Base-by-base conservation (phyloP, 1,284 basidiomycete genomes). In the Ceratobasidium sp. region DNA sequence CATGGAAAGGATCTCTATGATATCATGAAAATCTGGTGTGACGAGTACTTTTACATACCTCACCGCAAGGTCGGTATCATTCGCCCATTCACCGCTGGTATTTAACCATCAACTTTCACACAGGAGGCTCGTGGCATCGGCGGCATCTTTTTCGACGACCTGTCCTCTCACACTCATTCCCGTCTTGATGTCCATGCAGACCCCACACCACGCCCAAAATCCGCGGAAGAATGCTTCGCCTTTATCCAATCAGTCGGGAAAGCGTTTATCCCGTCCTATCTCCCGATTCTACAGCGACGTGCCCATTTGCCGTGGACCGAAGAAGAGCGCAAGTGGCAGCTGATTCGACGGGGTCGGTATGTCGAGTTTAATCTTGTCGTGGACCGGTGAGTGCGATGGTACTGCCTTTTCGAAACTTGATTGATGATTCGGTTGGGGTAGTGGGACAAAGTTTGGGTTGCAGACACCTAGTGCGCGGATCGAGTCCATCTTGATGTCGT, bases 81-180 rank as follows among this genome's bases (percentile, higher is more conserved):
- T 52, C 12, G 20, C 6, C 20, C 8, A 16, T n/a, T 33, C 38
- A 1, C 38, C 18, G 3, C 12, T 52, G n/a, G n/a, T 14, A 20
- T 59, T 30, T 46, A 27, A 6, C 20, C 6, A 38, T 20, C 30
- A 33, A 16, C 55, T 46, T 30, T 48, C 10, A 35, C 27, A n/a
- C 30, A 75, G 44, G 97, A 99, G 86, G 86, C 91, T 0, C 91
- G 97, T 33, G 98, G 98, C 2, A 86, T 99, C 54, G 98, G 98
- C 30, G 98, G 98, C 0, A 88, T 99, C 80, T 99, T 99, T 88
- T 98, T 98, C 83, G 97, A 99, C 85, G 96, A 98, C 84, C 89
- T 98, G 77, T 90, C 87, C 82, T 85, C 86, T 77, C 88, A 88
- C 44, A 84, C 86, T 5, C 93, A 94, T 82, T 82, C 86, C 41